Percentiles rank a stretch among this genome's conserved stretches.
Evolutionary conservation across 108 stramenopile species (phyloP).

Genomic region (Cyclotella baltica): DNA sequence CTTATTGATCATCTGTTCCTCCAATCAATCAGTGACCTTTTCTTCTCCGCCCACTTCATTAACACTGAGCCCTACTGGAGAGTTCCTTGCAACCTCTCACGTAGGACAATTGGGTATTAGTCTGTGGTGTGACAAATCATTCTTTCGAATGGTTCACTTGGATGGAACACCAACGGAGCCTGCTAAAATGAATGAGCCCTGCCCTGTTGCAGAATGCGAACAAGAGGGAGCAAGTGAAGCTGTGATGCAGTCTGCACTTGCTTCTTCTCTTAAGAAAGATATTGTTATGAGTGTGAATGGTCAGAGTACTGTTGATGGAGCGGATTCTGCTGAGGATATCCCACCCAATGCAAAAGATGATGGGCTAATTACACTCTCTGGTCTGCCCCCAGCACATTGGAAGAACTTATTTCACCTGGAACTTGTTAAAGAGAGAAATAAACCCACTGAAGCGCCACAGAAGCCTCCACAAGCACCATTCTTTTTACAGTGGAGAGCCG

Average conservation of each 20-base stretch:
- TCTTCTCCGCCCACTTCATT: conserved; percentile 83
- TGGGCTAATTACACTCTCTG: conserved; percentile 89
- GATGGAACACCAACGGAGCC: conserved; percentile 76
- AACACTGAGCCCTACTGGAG: conserved; percentile 93
- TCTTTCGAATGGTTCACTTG: conserved; percentile 87
- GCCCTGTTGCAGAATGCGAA: conserved; percentile 78
- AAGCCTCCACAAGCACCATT: conserved; percentile 96
- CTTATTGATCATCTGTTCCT: not conserved
- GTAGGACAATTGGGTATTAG: conserved; percentile 82
- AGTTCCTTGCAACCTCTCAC: conserved; percentile 95
- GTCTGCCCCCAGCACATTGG: conserved; percentile 96
- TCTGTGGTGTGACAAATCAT: conserved; percentile 95
- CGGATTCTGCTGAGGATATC: conserved; percentile 18
- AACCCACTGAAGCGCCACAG: conserved; percentile 93
- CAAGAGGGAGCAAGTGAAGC: conserved; percentile 53
- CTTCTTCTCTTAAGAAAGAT: conserved; percentile 19
- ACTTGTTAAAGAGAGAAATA: conserved; percentile 93
- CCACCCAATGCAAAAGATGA: conserved; percentile 63
- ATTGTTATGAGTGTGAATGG: conserved; percentile 3
- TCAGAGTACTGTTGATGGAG: conserved; percentile 46
- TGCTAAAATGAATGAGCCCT: conserved; percentile 87
- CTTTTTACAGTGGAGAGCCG: conserved; percentile 92
- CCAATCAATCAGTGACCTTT: conserved; percentile 65
- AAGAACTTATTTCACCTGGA: conserved; percentile 95
- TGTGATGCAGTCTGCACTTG: conserved; percentile 1